Base-by-base conservation (phyloP, 2,329 filamentous ascomycete species). In the Claviceps cyperi region DNA sequence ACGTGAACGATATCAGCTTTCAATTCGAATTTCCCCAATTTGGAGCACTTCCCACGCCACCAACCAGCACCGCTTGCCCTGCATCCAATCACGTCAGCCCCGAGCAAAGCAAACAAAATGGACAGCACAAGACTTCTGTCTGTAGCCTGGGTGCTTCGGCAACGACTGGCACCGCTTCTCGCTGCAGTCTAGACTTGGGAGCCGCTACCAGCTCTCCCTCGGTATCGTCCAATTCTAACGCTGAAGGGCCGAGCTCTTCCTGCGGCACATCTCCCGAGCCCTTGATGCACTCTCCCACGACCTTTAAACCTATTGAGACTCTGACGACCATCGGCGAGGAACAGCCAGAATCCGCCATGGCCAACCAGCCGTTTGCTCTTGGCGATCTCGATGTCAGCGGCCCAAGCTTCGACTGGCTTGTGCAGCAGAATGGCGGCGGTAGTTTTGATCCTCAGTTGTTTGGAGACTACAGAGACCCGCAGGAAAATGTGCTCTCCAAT, bases 11-110 rank as follows among this genome's bases (percentile, higher is more conserved):
- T 54, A 83, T 85, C 63, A 89, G 84, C 63, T 97, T 97, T 62
- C 83, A 91, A 57, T 97, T 98, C 58, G 91, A 97, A 57, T 97
- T 97, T 56, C 91, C 92, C 56, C 90, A 86, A 62, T 97, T 98
- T 60, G 92, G 92, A 45, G 77, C 81, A 52, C 75, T 94, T 24
- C 76, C 77, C 0, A 73, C 76, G 5, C 69, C 73, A 7, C 58
- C 63, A 1, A 52, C 55, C 47, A 52, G 54, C 49, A 62, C 54
- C 48, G 62, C 62, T 51, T 53, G 49, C 5, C 56, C 58, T 4
- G 48, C 55, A 14, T 63, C 65, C n/a, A 63, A 62, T 32, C 59
- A 64, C 7, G 58, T 62, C 13, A 66, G 64, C 53, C 63, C 65
- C 14, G 59, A 57, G 15, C 56, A 60, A 49, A 56, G 57, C 41